Base-by-base conservation (phyloP, 2,329 filamentous ascomycete species). In the Colletotrichum truncatum region DNA sequence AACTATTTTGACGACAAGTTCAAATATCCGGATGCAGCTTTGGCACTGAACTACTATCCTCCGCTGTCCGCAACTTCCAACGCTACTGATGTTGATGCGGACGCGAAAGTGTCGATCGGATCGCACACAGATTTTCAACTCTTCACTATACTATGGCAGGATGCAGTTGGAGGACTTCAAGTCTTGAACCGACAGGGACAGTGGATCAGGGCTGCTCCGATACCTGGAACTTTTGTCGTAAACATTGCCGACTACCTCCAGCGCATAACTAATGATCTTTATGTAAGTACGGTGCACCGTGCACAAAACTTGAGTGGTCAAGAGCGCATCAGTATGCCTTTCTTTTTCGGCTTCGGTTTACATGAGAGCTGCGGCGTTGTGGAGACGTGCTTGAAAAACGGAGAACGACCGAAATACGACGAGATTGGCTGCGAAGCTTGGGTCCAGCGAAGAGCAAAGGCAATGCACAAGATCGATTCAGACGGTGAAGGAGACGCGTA, bases 51-150 rank as follows among this genome's bases (percentile, higher is more conserved):
- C 65, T 80, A 79, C 64, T 80, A 80, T 66, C 77, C 75, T 1
- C 71, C 77, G 3, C 23, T 43, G 3, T 18, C 21, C 2, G 26
- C 28, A 14, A 11, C 25, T 12, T 3, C 25, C n/a, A 23, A 25
- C 18, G 48, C 62, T 18, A 32, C 39, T 2, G 36, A 48, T 4
- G 9, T 64, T 6, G 51, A 67, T 25, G 36, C 32, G 5, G 49
- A 54, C 6, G 38, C 59, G 10, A 51, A 57, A 28, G 77, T 82
- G 25, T 80, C 81, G 5, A 78, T 83, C 36, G 83, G 84, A 9
- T 83, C 80, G 14, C 85, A 85, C 68, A 87, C 84, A 1, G 85
- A 86, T 70, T 82, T 85, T 51, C 82, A 85, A 48, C 76, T 84
- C 30, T 83, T 87, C 58, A 85, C 82, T 1, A 75, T 84, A 5